Conservation (phyloP, 805 yeast species). For the Middelhovenomyces tepae region DNA sequence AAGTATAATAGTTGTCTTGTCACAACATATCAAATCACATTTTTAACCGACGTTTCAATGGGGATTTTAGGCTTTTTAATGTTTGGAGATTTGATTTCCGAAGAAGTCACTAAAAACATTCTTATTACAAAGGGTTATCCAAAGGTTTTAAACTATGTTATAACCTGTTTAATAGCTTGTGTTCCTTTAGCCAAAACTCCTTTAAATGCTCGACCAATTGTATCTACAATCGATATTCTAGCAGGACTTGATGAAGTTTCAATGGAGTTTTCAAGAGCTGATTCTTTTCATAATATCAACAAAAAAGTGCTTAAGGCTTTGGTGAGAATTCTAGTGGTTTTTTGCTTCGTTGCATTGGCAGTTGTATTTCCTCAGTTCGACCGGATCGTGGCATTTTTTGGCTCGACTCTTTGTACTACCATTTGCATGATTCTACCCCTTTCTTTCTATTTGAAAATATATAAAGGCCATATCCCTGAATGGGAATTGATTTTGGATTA, state of each 20-base stretch:
- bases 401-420: constrained; percentile 70
- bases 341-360: constrained; percentile 48
- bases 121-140: constrained; percentile 65
- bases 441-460: constrained; percentile 55
- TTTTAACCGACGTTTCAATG: constrained; percentile 50
- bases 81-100: constrained; percentile 62
- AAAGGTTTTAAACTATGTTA: constrained; percentile 35
- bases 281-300: not conserved
- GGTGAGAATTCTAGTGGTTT: constrained; percentile 43
- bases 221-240: constrained; percentile 57
- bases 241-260: constrained; percentile 30
- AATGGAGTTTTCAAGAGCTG: constrained; percentile 1
- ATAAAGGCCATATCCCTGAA: constrained; percentile 34
- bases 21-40: constrained; percentile 50
- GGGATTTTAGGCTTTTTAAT: constrained; percentile 63
- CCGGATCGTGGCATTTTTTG: constrained; percentile 69
- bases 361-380: constrained; percentile 72
- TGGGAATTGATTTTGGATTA: constrained; percentile 35
- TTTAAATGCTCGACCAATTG: constrained; percentile 71
- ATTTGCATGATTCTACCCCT: constrained; percentile 76
- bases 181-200: constrained; percentile 83
- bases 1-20: constrained; percentile 47
- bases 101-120: constrained; percentile 71
- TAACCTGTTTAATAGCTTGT: constrained; percentile 66
- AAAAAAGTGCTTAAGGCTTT: constrained; percentile 7